Evolutionary conservation across 192 early-diverging fungal species (phyloP), one percentile per base, ranked within the genome.

Genomic region (Linnemannia hyalina): DNA sequence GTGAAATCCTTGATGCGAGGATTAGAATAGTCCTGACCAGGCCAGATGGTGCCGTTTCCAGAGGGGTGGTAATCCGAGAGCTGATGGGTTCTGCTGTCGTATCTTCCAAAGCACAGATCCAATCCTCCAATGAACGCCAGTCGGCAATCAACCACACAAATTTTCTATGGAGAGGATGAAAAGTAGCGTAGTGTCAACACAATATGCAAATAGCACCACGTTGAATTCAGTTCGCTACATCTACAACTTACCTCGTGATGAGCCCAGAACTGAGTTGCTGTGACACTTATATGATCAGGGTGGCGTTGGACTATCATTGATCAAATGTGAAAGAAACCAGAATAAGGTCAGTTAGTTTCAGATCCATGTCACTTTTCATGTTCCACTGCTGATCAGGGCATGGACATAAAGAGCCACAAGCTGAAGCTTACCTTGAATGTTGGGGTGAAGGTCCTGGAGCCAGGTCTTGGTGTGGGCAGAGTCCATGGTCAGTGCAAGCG

Each of bases 101-200:
- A 96, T 57, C 95, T 89, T 29, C 96, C 96, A 90, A 93, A 96
- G 88, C 96, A 97, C 72, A 96, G 82, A 84, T 97, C 96, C 36
- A 97, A 88, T 6, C 96, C 96, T 78, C 96, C 96, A 76, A 97
- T 93, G 60, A 97, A 97, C 3, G 95, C 96, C 75, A 97, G 82
- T 41, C 92, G 93, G 75, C 93, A 91, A 83, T 97, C 96, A 22
- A 97, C 90, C 7, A 96, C 89, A 0, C 94, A 92, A 38, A 96
- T 95, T 92, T 97, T 97, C 88, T 95, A 65, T 72, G 44, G 60
- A 54, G 81, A 63, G 47, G 38, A 44, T 22, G 38, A 4, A 47
- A 69, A 20, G 18, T 13, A 70, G 32, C 26, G 6, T 55, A 40
- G 16, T 70, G 20, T 29, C 16, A 20, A 4, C 8, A n/a, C 10